Percentiles rank a stretch among this genome's conserved stretches.
Evolutionary conservation across 2,329 filamentous ascomycete genomes (phyloP).

Genomic region (Alternaria arbusti): DNA sequence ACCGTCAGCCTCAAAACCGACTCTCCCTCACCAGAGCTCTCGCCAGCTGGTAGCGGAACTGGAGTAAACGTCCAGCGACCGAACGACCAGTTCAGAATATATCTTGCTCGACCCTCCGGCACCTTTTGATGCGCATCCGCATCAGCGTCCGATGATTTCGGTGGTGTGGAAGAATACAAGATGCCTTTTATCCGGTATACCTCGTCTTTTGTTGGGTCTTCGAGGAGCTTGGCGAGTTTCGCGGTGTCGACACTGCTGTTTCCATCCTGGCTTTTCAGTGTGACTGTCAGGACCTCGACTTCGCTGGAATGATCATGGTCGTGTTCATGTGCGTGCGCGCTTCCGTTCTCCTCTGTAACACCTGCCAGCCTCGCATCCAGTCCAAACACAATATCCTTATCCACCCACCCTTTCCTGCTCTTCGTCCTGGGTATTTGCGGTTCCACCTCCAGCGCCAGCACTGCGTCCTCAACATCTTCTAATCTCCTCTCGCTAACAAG

Average conservation of each 20-base stretch:
- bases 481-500: slow-evolving; percentile 72
- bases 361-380: slow-evolving; percentile 81
- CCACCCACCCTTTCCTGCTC: slow-evolving; percentile 80
- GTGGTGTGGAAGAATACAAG: slow-evolving; percentile 55
- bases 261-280: slow-evolving; percentile 58
- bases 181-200: slow-evolving; percentile 92
- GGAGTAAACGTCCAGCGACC: slow-evolving; percentile 90
- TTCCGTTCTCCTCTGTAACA: slow-evolving; percentile 51
- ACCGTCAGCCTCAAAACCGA: slow-evolving; percentile 73
- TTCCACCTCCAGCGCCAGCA: slow-evolving; percentile 82
- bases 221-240: slow-evolving; percentile 62
- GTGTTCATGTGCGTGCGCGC: slow-evolving; percentile 37
- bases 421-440: slow-evolving; percentile 78
- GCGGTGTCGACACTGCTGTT: slow-evolving; percentile 68
- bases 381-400: slow-evolving; percentile 81
- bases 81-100: slow-evolving; percentile 98
- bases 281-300: slow-evolving; percentile 89
- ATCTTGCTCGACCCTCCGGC: slow-evolving; percentile 58
- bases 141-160: slow-evolving; percentile 54
- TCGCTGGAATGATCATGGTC: slow-evolving; percentile 77
- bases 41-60: slow-evolving; percentile 51
- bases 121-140: slow-evolving; percentile 46
- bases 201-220: slow-evolving; percentile 84
- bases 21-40: slow-evolving; percentile 53
- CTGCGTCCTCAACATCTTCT: slow-evolving; percentile 77